Evolutionary conservation across 768 basidiomycete species (phyloP), one percentile per base, ranked within the genome.

Genomic region (Lactarius tabidus): DNA sequence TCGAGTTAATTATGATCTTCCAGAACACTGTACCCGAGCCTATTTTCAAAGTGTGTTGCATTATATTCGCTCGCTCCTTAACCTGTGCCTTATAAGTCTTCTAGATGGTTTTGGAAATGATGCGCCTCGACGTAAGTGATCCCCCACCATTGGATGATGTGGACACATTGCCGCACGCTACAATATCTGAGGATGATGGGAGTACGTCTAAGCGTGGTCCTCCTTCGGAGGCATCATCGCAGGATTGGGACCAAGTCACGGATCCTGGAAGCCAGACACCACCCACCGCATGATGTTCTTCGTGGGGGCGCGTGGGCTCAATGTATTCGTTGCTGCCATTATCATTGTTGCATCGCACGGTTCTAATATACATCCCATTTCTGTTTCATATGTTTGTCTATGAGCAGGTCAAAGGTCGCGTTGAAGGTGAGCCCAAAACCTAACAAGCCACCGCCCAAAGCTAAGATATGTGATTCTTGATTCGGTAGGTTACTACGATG

Each of bases 1-100:
- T 93, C 36, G 97, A 98, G 76, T 85, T 98, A 70, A 89, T 99
- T 71, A 85, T 90, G 75, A 95, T 98, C 67, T 96, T 97, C 72
- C 88, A 98, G 78, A 90, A 90, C 77, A 95, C 93, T 38, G 86
- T 96, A 35, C 90, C 93, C 3, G 82, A 84, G 31, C 81, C 86
- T 41, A 80, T 94, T 57, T 93, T 93, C 79, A 90, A 92, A 79
- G 89, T 88, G 62, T 36, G 78, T 75, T 12, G 15, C 26, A 4
- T 15, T 28, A 29, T 36, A n/a, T n/a, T n/a, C n/a, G 17, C 35
- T 18, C 29, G 28, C 15, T 28, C 41, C 36, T 52, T n/a, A 26
- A n/a, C 54, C 57, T 48, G 28, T 31, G 28, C 26, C 29, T 70
- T 68, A 63, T 33, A 48, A 17, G 41, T 38, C 9, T 29, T 52